phyloP scores from a whole-genome alignment of 257 asterid genomes.

The Nicotiana tabacum region DNA sequence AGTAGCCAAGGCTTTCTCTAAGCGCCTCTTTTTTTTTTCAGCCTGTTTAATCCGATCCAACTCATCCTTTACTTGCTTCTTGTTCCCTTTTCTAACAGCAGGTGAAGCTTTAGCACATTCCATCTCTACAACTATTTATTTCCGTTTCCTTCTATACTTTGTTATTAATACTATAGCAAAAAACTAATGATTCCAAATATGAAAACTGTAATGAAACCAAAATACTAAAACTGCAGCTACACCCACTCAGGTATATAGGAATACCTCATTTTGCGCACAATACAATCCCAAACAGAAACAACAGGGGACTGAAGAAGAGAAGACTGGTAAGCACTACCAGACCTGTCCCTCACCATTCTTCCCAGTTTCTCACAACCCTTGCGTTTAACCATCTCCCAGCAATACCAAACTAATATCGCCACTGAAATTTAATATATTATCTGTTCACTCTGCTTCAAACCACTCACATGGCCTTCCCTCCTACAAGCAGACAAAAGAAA shows the following conservation, averaged over 20 bases:
- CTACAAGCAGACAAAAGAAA: conserved; percentile 23
- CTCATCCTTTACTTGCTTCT: conserved; percentile 90
- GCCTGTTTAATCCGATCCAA: conserved; percentile 92
- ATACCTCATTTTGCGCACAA: conserved; percentile 86
- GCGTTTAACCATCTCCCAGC: conserved; percentile 34
- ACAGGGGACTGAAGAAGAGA: conserved; percentile 72
- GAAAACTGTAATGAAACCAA: background rate
- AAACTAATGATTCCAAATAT: background rate
- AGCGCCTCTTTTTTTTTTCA: conserved; percentile 86
- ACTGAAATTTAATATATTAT: conserved; percentile 8
- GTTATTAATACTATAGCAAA: conserved; percentile 21
- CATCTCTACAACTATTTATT: conserved; percentile 41
- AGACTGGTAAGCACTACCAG: conserved; percentile 42
- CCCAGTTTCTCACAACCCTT: conserved; percentile 36
- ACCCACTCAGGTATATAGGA: conserved; percentile 94
- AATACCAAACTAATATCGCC: conserved; percentile 12
- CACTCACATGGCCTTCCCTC: conserved; percentile 66
- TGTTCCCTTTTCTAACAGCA: conserved; percentile 70
- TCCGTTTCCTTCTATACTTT: conserved; percentile 20
- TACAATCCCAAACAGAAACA: conserved; percentile 88
- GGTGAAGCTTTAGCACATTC: conserved; percentile 59
- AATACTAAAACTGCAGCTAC: conserved; percentile 36
- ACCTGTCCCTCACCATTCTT: conserved; percentile 44
- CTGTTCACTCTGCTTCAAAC: conserved; percentile 18
- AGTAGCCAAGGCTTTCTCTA: conserved; percentile 97